phyloP scores from a whole-genome alignment of 2,329 filamentous ascomycete genomes.

The Paraconiothyrium sp. region DNA sequence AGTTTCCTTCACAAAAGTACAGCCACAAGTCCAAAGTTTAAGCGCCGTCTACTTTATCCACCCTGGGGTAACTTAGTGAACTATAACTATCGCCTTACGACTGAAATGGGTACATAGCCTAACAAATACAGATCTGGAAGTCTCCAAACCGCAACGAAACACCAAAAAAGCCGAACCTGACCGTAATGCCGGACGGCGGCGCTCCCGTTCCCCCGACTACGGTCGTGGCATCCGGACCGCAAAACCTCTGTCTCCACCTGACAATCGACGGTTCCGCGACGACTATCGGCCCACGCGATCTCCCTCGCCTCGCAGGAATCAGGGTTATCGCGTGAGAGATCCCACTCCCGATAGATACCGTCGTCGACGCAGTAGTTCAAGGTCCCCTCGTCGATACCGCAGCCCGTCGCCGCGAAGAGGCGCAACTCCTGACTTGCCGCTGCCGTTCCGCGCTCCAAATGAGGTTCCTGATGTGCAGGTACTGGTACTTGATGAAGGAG shows the following conservation, averaged over 20 bases:
- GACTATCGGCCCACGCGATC: slow-evolving; percentile 64
- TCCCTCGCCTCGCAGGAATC: slow-evolving; percentile 54
- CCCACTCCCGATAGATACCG: slow-evolving; percentile 61
- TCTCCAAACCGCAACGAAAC: slow-evolving; percentile 87
- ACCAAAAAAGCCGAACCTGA: slow-evolving; percentile 65
- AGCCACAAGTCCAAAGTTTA: neutral
- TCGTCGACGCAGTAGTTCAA: slow-evolving; percentile 67
- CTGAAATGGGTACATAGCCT: slow-evolving; percentile 29
- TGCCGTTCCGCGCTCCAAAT: slow-evolving; percentile 76
- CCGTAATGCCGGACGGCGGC: slow-evolving; percentile 54
- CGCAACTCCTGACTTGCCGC: slow-evolving; percentile 70
- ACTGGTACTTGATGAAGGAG: slow-evolving; percentile 75
- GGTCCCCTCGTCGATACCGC: slow-evolving; percentile 73
- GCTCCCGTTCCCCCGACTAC: slow-evolving; percentile 72
- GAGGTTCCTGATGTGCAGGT: slow-evolving; percentile 92
- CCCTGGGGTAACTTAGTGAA: neutral
- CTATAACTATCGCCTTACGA: neutral
- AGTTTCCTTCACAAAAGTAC: slow-evolving; percentile 52
- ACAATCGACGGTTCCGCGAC: slow-evolving; percentile 66
- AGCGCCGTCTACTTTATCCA: neutral
- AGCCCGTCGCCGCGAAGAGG: slow-evolving; percentile 74
- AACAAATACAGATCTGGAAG: slow-evolving; percentile 75
- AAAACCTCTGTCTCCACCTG: slow-evolving; percentile 51
- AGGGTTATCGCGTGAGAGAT: slow-evolving; percentile 49
- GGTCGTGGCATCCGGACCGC: slow-evolving; percentile 51